Evolutionary conservation across 805 yeast genomes (phyloP).

Genomic region (Starmerella bacillaris): DNA sequence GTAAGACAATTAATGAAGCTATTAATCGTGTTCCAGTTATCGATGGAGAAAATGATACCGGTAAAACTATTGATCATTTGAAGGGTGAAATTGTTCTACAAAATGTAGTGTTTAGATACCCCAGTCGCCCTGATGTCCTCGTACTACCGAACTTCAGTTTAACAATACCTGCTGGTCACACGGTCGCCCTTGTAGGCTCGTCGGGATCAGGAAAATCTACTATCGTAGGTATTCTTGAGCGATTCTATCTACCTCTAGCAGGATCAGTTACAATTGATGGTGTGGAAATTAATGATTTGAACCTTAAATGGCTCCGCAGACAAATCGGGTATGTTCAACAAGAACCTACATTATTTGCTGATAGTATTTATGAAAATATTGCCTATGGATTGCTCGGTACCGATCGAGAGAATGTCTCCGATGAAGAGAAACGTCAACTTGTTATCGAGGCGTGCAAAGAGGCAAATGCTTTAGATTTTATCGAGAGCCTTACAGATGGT

Average conservation of each 20-base stretch:
- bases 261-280: slow-evolving; percentile 75
- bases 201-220: slow-evolving; percentile 95
- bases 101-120: slow-evolving; percentile 79
- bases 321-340: slow-evolving; percentile 85
- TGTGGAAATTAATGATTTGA: slow-evolving; percentile 54
- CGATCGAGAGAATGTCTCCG: slow-evolving; percentile 37
- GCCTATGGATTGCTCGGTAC: slow-evolving; percentile 66
- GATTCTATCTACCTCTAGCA: slow-evolving; percentile 64
- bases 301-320: slow-evolving; percentile 55
- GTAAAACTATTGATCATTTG: slow-evolving; percentile 16
- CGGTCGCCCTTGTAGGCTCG: slow-evolving; percentile 90
- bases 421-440: slow-evolving; percentile 24
- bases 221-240: slow-evolving; percentile 59
- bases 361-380: slow-evolving; percentile 70
- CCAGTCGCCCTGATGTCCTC: slow-evolving; percentile 56
- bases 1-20: slow-evolving; percentile 26
- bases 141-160: slow-evolving; percentile 63
- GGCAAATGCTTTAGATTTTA: slow-evolving; percentile 27
- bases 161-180: slow-evolving; percentile 69
- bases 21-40: slow-evolving; percentile 28
- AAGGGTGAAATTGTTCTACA: slow-evolving; percentile 60
- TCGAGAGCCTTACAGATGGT: slow-evolving; percentile 58
- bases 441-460: slow-evolving; percentile 24
- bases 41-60: slow-evolving; percentile 21
- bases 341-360: slow-evolving; percentile 86